Evolutionary conservation across 352 stramenopile genomes (phyloP).

Genomic region (Phytophthora pseudosyringae): DNA sequence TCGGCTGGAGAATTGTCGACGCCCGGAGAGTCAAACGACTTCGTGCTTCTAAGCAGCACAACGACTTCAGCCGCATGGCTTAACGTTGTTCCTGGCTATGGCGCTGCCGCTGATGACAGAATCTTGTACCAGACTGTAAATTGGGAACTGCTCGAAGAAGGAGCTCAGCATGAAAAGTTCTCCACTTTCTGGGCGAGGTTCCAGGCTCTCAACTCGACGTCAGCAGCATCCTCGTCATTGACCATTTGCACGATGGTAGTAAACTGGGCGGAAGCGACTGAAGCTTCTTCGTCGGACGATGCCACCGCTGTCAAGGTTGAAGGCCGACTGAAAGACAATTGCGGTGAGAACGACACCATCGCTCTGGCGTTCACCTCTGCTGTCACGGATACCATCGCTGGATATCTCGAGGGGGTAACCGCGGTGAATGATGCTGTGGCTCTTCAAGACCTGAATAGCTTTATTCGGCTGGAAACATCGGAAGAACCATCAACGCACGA

Average conservation of each 20-base stretch:
- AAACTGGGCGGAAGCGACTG: slow-evolving; percentile 19
- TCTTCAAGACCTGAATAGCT: slow-evolving; percentile 6
- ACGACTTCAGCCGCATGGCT: slow-evolving; percentile 1
- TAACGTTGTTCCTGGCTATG: neutral
- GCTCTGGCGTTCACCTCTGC: slow-evolving; percentile 30
- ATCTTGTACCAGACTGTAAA: slow-evolving; percentile 9
- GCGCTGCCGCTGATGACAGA: neutral
- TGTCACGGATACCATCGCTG: slow-evolving; percentile 2
- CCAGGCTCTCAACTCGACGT: neutral
- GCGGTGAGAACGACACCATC: slow-evolving; percentile 27
- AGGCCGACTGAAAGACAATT: slow-evolving; percentile 15
- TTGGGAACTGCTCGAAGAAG: slow-evolving; percentile 13
- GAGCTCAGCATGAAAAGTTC: slow-evolving; percentile 13
- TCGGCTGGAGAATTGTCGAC: neutral
- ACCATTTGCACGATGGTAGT: slow-evolving; percentile 29
- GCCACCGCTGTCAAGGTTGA: slow-evolving; percentile 9
- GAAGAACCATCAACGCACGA: slow-evolving; percentile 2
- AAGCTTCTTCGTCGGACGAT: slow-evolving; percentile 6
- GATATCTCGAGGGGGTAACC: slow-evolving; percentile 20
- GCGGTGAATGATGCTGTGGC: slow-evolving; percentile 6
- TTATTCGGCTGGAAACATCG: neutral
- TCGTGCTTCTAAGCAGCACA: slow-evolving; percentile 8
- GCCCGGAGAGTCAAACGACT: neutral
- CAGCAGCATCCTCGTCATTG: neutral
- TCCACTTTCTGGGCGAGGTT: slow-evolving; percentile 38